These are phyloP conservation scores for Hemerocallis citrina DNA, from an alignment of 106 monocot species.

Conservation along the genomic window DNA sequence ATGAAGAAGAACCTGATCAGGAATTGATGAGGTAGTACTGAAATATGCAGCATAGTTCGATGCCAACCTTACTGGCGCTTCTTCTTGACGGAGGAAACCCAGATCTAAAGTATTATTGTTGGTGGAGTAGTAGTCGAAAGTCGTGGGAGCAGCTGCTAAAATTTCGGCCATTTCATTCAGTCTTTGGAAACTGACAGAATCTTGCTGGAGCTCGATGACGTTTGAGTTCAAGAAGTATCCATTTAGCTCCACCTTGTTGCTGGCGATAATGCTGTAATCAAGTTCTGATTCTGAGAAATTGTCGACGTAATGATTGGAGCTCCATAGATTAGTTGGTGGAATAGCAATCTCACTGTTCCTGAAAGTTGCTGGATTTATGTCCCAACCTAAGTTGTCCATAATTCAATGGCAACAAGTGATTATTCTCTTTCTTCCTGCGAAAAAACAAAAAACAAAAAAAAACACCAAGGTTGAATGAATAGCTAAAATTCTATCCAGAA, in stretches of 20 bases:
- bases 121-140: neutral
- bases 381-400: constrained; percentile 30
- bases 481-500: neutral
- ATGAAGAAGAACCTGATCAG: constrained; percentile 6
- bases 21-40: neutral
- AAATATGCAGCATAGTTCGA: neutral
- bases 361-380: constrained; percentile 1
- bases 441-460: no score
- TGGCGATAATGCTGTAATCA: constrained; percentile 6
- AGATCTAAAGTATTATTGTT: neutral
- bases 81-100: constrained; percentile 3
- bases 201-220: constrained; percentile 5
- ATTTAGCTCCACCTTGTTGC: constrained; percentile 9
- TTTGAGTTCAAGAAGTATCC: constrained; percentile 9
- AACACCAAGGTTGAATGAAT: no score
- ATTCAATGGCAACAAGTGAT: neutral
- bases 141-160: constrained; percentile 5
- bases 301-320: neutral
- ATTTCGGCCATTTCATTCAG: constrained; percentile 7
- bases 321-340: constrained; percentile 8
- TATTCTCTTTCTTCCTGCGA: no score
- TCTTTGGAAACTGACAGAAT: constrained; percentile 1
- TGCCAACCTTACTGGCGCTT: neutral
- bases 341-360: neutral
- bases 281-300: neutral